Base-by-base conservation (phyloP, 441 rosid species). In the Adansonia gregorii region DNA sequence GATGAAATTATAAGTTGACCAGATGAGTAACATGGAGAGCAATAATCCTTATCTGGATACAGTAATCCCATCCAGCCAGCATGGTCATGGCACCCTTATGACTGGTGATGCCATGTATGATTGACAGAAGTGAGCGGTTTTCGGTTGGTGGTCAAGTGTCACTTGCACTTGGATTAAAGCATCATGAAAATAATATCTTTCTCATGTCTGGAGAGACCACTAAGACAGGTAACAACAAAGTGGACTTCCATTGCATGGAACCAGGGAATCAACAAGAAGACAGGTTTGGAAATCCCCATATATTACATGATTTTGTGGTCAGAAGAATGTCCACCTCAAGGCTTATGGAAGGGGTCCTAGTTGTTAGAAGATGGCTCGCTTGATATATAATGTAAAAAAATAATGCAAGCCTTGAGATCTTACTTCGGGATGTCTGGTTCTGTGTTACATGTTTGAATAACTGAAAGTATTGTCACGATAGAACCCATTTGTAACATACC, bases 221-320 rank as follows among this genome's bases (percentile, higher is more conserved):
- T 56, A 76, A 46, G 11, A 67, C 65, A 74, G 72, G 76, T 75
- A 79, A 78, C 67, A 79, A 64, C 67, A 74, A 77, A 3, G 45
- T 83, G 73, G 94, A 90, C 71, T 87, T 84, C 67, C 89, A 89
- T 45, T 89, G 88, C 82, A 77, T 86, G 81, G 87, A 88, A 48
- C 73, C 85, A 48, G 91, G 88, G 54, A 88, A 86, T 85, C 86
- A 88, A 76, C 93, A 87, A 52, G 88, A 86, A 78, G 88, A 86
- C 77, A 86, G 92, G 85, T 87, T 85, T 74, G 82, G 87, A 73
- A 85, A 83, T 82, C 84, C 94, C 24, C 91, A 87, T 81, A 83
- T 86, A 41, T 79, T 89, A 73, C 92, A 88, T 82, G 95, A 93
- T 88, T 89, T 93, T 82, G 92, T 88, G 65, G 91, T 88, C 51